Base-by-base conservation (phyloP, 2,329 filamentous ascomycete species). In the Aspergillus udagawae region DNA sequence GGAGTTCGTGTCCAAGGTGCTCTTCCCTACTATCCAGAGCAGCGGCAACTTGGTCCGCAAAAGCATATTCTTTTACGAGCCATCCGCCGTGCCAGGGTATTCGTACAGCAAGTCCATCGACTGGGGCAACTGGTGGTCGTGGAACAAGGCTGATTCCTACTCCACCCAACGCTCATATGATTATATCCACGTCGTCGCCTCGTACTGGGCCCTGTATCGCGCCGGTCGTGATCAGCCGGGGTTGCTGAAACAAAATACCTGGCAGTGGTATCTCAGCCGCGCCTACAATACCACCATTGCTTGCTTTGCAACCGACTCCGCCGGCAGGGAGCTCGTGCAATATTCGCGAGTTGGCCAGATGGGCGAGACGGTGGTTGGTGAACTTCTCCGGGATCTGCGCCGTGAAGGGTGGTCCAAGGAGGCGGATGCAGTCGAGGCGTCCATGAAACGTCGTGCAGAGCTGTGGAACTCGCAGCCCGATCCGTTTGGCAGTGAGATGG, bases 401-500 rank as follows among this genome's bases (percentile, higher is more conserved):
- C 71, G 77, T 0, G 84, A 86, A 64, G 74, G 74, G 0, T 70
- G 76, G 58, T 73, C 66, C 0, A 60, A 66, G 0, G 67, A 81
- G 53, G 79, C 77, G 0, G 64, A 65, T 2, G 67, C 68, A 0
- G 61, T 85, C 2, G 76, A 79, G 49, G 63, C 65, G 0, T 69
- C 71, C 0, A 85, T 86, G 83, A 75, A 73, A 14, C 68, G 67
- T 3, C 77, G 83, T 1, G 81, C 82, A 1, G 59, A 74, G 3
- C 63, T 70, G 1, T 86, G 84, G 83, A 67, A 80, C n/a, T 71
- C 70, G 0, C 70, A 80, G 52, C 74, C 75, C 7, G 79, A 82
- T 4, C 84, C 84, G 0, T 86, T 80, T 58, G 83, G 83, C 0
- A 84, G 81, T 52, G 84, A 86, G 65, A 83, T 84, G 81, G 79